Percentiles rank a stretch among this genome's conserved stretches.
Conservation (phyloP, 768 basidiomycete genomes). For the Coprinellus micaceus region DNA sequence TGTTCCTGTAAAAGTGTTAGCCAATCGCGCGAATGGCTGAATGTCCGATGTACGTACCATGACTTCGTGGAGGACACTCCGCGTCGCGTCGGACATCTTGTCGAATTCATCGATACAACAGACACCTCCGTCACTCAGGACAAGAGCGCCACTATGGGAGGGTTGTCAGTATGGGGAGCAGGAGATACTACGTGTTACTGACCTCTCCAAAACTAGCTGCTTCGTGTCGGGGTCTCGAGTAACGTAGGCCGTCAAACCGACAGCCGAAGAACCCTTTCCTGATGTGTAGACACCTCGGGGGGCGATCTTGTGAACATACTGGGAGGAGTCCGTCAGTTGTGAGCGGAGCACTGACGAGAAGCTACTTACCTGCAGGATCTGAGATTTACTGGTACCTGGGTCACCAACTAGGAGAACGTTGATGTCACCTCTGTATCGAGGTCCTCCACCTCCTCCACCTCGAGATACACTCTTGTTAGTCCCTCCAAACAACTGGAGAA, state of each 20-base stretch:
- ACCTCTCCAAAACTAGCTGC: slow-evolving; percentile 96
- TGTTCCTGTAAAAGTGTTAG: slow-evolving; percentile 67
- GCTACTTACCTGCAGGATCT: slow-evolving; percentile 76
- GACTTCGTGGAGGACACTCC: slow-evolving; percentile 97
- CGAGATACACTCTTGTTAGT: slow-evolving; percentile 93
- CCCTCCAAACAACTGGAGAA: slow-evolving; percentile 94
- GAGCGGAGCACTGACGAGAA: neutral
- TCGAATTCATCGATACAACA: slow-evolving; percentile 99
- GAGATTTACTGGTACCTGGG: slow-evolving; percentile 95
- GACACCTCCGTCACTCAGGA: slow-evolving; percentile 92
- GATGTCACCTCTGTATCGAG: slow-evolving; percentile 95
- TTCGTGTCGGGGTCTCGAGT: slow-evolving; percentile 98
- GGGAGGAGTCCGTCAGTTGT: slow-evolving; percentile 1
- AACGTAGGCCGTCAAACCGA: slow-evolving; percentile 97
- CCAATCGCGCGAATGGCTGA: neutral
- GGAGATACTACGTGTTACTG: slow-evolving; percentile 12
- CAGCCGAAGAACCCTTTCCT: slow-evolving; percentile 97
- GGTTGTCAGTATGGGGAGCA: neutral
- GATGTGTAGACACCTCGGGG: slow-evolving; percentile 97
- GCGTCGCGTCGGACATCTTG: slow-evolving; percentile 97
- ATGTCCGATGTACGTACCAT: slow-evolving; percentile 56
- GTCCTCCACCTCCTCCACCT: slow-evolving; percentile 94
- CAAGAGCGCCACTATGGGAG: slow-evolving; percentile 75
- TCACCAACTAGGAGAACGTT: slow-evolving; percentile 97
- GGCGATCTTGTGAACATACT: slow-evolving; percentile 99